Evolutionary conservation across 257 asterid genomes (phyloP).

Genomic region (Fraxinus quadrangulata): DNA sequence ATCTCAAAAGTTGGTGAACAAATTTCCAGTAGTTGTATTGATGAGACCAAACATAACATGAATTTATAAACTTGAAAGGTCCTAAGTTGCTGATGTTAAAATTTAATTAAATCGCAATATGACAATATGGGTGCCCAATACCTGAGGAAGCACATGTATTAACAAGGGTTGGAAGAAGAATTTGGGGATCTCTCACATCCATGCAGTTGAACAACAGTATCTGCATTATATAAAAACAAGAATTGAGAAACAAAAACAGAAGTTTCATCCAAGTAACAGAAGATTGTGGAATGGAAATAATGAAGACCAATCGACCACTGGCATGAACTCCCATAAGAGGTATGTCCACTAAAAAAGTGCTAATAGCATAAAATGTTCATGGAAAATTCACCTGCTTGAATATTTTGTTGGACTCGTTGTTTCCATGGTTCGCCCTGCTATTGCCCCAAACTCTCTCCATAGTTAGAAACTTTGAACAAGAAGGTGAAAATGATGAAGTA

Average conservation of each 20-base stretch:
- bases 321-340: constrained; percentile 4
- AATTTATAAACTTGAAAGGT: not conserved
- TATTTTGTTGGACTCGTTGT: constrained; percentile 34
- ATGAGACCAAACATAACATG: constrained; percentile 5
- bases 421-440: constrained; percentile 34
- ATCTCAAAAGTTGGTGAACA: not conserved
- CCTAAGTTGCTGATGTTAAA: not conserved
- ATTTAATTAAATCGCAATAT: not conserved
- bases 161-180: constrained; percentile 73
- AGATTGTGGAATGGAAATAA: not conserved
- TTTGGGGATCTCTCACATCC: constrained; percentile 90
- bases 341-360: not conserved
- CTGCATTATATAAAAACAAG: constrained; percentile 43
- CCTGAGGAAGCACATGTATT: constrained; percentile 80
- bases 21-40: not conserved
- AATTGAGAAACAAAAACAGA: constrained; percentile 15
- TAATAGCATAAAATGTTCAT: constrained; percentile 14
- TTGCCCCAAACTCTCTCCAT: constrained; percentile 32
- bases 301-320: not conserved
- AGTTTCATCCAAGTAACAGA: not conserved
- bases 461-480: constrained; percentile 29
- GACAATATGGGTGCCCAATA: constrained; percentile 28
- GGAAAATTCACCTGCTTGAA: constrained; percentile 62
- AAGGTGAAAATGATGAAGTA: constrained; percentile 27
- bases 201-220: constrained; percentile 90